These are phyloP conservation scores for Eucalyptus regnans DNA, from an alignment of 345 rosid genomes.

Conservation along the genomic window DNA sequence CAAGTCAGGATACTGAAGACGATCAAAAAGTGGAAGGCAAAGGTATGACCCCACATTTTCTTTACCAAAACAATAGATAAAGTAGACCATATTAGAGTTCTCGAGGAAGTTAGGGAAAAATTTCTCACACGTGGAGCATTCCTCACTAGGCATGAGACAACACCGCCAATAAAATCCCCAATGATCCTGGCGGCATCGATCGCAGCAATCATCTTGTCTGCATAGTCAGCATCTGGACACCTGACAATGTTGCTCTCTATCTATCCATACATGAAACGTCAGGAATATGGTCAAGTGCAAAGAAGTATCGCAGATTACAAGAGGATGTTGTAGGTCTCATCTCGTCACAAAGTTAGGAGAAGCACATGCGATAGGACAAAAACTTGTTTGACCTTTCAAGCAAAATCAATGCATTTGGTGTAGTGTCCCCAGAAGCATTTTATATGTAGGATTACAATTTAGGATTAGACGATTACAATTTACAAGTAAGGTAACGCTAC, in stretches of 20 bases:
- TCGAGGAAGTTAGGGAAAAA: neutral
- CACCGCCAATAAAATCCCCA: conserved; percentile 91
- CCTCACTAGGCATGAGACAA: conserved; percentile 86
- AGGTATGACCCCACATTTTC: neutral
- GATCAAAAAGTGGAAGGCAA: neutral
- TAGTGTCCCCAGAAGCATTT: neutral
- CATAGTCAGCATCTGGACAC: conserved; percentile 91
- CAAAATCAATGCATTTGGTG: neutral
- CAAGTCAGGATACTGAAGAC: neutral
- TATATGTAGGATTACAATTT: neutral
- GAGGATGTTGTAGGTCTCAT: neutral
- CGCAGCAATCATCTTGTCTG: conserved; percentile 90
- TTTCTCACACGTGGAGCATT: conserved; percentile 70
- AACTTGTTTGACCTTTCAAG: neutral
- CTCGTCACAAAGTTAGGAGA: neutral
- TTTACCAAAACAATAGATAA: neutral
- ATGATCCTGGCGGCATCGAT: conserved; percentile 66
- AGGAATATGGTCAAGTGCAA: neutral
- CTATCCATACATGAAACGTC: conserved; percentile 18
- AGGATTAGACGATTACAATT: neutral
- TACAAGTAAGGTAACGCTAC: neutral
- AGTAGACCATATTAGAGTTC: neutral
- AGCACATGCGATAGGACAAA: neutral
- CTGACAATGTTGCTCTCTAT: conserved; percentile 85
- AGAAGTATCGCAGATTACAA: neutral